Percentiles rank a stretch among this genome's conserved stretches.
phyloP scores from a whole-genome alignment of 108 stramenopile species.

The Nannochloropsis salina region DNA sequence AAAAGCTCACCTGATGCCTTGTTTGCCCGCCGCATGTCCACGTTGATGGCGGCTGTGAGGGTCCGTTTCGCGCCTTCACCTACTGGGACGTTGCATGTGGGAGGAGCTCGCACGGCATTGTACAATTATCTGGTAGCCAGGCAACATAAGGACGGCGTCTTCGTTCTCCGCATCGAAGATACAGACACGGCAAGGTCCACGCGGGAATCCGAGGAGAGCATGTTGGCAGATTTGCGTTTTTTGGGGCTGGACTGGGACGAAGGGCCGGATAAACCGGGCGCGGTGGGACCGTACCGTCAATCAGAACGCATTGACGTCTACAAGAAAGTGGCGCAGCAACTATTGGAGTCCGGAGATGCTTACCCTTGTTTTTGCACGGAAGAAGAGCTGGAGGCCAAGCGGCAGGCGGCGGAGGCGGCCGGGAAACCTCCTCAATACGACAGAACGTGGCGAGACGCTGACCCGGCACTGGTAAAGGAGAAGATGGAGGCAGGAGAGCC shows the following conservation, averaged over 20 bases:
- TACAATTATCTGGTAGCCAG: slow-evolving; percentile 93
- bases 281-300: slow-evolving; percentile 54
- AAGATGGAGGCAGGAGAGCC: slow-evolving; percentile 70
- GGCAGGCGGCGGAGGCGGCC: slow-evolving; percentile 73
- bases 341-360: slow-evolving; percentile 61
- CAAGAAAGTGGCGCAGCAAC: slow-evolving; percentile 44
- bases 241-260: slow-evolving; percentile 89
- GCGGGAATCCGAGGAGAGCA: slow-evolving; percentile 78
- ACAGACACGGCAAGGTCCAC: slow-evolving; percentile 54
- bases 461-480: slow-evolving; percentile 67
- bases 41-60: slow-evolving; percentile 41
- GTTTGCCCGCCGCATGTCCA: slow-evolving; percentile 11
- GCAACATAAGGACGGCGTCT: slow-evolving; percentile 59
- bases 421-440: slow-evolving; percentile 73
- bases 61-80: slow-evolving; percentile 90
- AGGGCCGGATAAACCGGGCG: slow-evolving; percentile 59
- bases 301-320: slow-evolving; percentile 53
- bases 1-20: neutral
- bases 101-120: slow-evolving; percentile 89
- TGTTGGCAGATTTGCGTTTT: slow-evolving; percentile 83
- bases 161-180: slow-evolving; percentile 80
- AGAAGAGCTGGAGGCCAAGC: slow-evolving; percentile 78
- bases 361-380: slow-evolving; percentile 91
- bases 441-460: slow-evolving; percentile 92
- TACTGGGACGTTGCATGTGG: slow-evolving; percentile 90